Evolutionary conservation across 805 yeast species (phyloP), one percentile per base, ranked within the genome.

Genomic region (Pichia kluyveri): DNA sequence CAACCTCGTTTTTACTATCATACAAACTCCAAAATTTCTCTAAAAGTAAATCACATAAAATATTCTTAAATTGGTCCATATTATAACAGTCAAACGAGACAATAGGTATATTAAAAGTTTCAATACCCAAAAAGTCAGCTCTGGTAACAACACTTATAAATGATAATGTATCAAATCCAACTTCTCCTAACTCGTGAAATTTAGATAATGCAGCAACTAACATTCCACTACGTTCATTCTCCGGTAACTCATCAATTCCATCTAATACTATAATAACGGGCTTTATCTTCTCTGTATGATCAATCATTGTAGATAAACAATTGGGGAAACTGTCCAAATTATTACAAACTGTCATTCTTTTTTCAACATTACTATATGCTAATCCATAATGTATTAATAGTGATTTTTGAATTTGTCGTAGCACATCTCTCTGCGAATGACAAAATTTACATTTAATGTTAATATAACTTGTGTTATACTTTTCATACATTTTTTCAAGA

Each of bases 201-300:
- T 66, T 60, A 1, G 70, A 53, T 48, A 77, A 67, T 0, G 73
- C 68, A 19, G 64, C 54, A 41, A 70, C 63, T 18, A 76, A 51
- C 17, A 68, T 73, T n/a, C 65, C 62, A 0, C 70, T 65, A 32
- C 54, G 51, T 30, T 60, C 61, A 15, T 38, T 42, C 31, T 73
- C 68, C 39, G 68, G 70, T 18, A 65, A 45, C 19, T 51, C 43
- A 55, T 76, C 82, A 17, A 76, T 60, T 5, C 70, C 58, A 53
- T 77, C 81, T 12, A 77, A 59, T 1, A 77, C 73, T 40, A 77
- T 56, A 9, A 76, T 68, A 41, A 73, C 71, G 4, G 67, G 74
- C 10, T 60, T 62, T 5, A 15, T 18, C 15, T 15, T 18, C 10
- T 14, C 43, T 14, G 32, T 34, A 30, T 10, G 9, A 26, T 36